A percentile compares a stretch with the other conserved stretches of the same genome.
These are phyloP conservation scores for Lentinula edodes DNA, from an alignment of 768 basidiomycete genomes.

Conservation along the genomic window DNA sequence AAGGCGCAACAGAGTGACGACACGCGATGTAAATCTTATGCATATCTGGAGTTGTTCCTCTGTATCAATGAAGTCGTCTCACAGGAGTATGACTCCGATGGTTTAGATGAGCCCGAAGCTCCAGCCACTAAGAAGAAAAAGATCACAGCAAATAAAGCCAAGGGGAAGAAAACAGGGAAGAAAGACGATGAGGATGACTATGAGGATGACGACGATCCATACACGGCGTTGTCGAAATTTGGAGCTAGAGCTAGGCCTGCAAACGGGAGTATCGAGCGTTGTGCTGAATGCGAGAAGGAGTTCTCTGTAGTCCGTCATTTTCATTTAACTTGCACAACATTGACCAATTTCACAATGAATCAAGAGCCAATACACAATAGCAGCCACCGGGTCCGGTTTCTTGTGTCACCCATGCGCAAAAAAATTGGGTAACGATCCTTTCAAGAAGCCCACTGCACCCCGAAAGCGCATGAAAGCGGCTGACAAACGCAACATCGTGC, in stretches of 20 bases:
- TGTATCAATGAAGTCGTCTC: slow-evolving; percentile 10
- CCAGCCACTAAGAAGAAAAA: slow-evolving; percentile 51
- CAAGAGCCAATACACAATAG: slow-evolving; percentile 84
- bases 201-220: slow-evolving; percentile 50
- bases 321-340: not conserved
- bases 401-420: slow-evolving; percentile 86
- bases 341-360: not conserved
- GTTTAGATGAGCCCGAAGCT: slow-evolving; percentile 60
- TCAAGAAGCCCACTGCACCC: slow-evolving; percentile 68
- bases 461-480: slow-evolving; percentile 57
- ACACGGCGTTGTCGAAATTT: slow-evolving; percentile 57
- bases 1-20: slow-evolving; percentile 4
- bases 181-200: slow-evolving; percentile 45
- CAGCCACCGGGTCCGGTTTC: slow-evolving; percentile 66
- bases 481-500: slow-evolving; percentile 63
- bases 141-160: slow-evolving; percentile 32
- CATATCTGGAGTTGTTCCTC: not conserved
- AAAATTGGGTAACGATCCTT: slow-evolving; percentile 72
- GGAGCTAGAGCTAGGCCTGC: slow-evolving; percentile 50
- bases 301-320: slow-evolving; percentile 75
- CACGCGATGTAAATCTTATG: not conserved
- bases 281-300: slow-evolving; percentile 75
- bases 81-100: slow-evolving; percentile 64
- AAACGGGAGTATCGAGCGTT: slow-evolving; percentile 74
- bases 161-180: slow-evolving; percentile 39